phyloP scores from a whole-genome alignment of 176 grass and related monocot species.

The Echinochloa phyllopogon region DNA sequence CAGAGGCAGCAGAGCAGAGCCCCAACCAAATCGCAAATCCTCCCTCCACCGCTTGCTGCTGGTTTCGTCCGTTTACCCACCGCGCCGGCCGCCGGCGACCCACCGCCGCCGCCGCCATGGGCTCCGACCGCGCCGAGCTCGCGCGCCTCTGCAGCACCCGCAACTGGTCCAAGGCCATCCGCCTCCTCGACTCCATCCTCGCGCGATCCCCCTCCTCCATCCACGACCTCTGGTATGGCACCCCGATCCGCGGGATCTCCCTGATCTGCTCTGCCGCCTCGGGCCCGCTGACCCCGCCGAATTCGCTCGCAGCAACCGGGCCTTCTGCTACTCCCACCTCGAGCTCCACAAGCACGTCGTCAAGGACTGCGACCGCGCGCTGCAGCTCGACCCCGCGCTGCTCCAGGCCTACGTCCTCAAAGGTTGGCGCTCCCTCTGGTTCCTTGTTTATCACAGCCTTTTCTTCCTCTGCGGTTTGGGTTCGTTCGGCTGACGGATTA shows the following conservation, averaged over 20 bases:
- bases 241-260: constrained; percentile 41
- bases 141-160: constrained; percentile 72
- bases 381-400: constrained; percentile 64
- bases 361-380: constrained; percentile 91
- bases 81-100: constrained; percentile 35
- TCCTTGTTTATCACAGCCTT: neutral
- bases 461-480: neutral
- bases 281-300: neutral
- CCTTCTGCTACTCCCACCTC: constrained; percentile 94
- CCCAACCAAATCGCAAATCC: constrained; percentile 62
- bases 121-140: constrained; percentile 76
- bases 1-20: neutral
- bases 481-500: neutral
- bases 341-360: constrained; percentile 98
- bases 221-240: constrained; percentile 85
- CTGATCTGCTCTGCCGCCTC: constrained; percentile 13
- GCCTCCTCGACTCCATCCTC: constrained; percentile 79
- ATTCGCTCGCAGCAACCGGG: constrained; percentile 80
- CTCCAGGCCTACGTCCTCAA: constrained; percentile 96
- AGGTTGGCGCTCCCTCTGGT: constrained; percentile 44
- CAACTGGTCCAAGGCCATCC: constrained; percentile 99
- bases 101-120: constrained; percentile 43
- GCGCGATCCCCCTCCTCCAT: constrained; percentile 73
- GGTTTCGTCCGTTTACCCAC: constrained; percentile 23
- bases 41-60: constrained; percentile 37